A percentile compares a stretch with the other conserved stretches of the same genome.
Evolutionary conservation across 2,329 filamentous ascomycete genomes (phyloP).

Genomic region (Curvularia hawaiiensis): DNA sequence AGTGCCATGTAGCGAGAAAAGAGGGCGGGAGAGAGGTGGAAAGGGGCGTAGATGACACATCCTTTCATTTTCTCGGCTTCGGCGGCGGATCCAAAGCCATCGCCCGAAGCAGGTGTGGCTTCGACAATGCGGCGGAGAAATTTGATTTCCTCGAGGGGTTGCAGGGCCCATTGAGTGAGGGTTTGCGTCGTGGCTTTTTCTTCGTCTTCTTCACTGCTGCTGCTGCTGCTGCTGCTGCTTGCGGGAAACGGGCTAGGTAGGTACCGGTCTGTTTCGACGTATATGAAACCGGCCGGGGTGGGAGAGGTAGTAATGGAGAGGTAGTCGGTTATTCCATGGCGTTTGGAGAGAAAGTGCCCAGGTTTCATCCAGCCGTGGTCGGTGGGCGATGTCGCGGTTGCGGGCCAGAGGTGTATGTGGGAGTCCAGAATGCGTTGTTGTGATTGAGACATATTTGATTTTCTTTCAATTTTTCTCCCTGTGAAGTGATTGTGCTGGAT

Average conservation of each 20-base stretch:
- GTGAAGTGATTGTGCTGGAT: background rate
- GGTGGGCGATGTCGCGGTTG: conserved; percentile 62
- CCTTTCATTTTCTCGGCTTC: conserved; percentile 63
- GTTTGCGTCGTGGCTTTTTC: conserved; percentile 10
- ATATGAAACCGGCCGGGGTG: conserved; percentile 67
- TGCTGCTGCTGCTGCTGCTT: background rate
- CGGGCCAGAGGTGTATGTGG: conserved; percentile 87
- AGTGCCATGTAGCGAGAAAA: conserved; percentile 69
- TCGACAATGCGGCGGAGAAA: conserved; percentile 70
- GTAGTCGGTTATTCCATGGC: conserved; percentile 71
- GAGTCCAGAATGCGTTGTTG: conserved; percentile 72
- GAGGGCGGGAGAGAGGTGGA: conserved; percentile 66
- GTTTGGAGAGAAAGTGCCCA: conserved; percentile 60
- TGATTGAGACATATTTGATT: background rate
- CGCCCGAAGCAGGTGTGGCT: conserved; percentile 68
- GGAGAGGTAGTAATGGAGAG: conserved; percentile 18
- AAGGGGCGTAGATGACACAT: conserved; percentile 84
- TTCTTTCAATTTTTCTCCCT: background rate
- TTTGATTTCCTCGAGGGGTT: conserved; percentile 73
- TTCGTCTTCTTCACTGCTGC: background rate
- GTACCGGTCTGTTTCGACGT: conserved; percentile 79
- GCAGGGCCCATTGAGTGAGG: conserved; percentile 63
- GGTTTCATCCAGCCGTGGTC: conserved; percentile 73
- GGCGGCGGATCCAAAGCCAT: conserved; percentile 51
- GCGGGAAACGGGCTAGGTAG: conserved; percentile 23